Conservation (phyloP, 192 early-diverging fungal species). For the Funneliformis mosseae region DNA sequence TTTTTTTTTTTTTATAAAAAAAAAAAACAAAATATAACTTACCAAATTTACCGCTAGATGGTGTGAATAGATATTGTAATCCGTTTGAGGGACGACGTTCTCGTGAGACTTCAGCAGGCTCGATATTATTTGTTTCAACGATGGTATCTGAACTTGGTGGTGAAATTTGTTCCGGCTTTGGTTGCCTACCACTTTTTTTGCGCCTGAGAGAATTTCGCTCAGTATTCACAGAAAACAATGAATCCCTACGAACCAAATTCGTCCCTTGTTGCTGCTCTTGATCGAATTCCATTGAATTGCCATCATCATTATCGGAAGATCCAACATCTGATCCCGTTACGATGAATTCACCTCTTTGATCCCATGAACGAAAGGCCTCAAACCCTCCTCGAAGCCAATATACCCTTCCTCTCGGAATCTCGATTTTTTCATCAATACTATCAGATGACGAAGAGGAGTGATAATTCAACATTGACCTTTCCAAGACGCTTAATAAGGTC, state of each 20-base stretch:
- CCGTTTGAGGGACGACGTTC: conserved; percentile 18
- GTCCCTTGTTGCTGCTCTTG: not conserved
- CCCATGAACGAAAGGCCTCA: conserved; percentile 50
- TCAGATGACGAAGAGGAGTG: not conserved
- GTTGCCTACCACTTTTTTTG: not conserved
- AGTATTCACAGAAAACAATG: conserved; percentile 47
- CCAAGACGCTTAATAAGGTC: conserved; percentile 54
- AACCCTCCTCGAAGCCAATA: conserved; percentile 57
- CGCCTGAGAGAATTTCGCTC: conserved; percentile 23
- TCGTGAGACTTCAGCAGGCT: not conserved
- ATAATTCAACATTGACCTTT: conserved; percentile 36
- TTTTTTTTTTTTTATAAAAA: not conserved
- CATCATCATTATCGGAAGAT: conserved; percentile 28
- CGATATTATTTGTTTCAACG: not conserved
- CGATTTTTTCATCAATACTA: conserved; percentile 6
- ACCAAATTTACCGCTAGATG: not conserved
- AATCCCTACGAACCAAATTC: conserved; percentile 38
- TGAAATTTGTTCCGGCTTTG: not conserved
- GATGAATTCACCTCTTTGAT: conserved; percentile 36
- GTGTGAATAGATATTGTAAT: conserved; percentile 16
- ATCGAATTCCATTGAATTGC: not conserved
- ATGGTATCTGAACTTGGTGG: not conserved
- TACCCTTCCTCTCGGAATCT: conserved; percentile 13
- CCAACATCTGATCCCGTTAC: conserved; percentile 9
- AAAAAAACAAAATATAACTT: not conserved